Conservation (phyloP, 257 asterid species). For the Solanum medicagineum region DNA sequence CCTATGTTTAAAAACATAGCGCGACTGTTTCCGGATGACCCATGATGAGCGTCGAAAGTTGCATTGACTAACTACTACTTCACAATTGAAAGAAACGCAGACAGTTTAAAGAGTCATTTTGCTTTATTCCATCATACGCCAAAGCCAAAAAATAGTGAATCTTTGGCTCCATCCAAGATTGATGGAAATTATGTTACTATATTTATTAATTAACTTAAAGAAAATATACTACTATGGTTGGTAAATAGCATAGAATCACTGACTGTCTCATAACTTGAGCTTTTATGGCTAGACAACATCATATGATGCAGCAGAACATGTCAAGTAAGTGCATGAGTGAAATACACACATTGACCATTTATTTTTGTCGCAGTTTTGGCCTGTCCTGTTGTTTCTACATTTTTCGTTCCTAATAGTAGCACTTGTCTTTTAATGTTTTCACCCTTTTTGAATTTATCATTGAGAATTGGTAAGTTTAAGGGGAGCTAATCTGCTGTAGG, state of each 20-base stretch:
- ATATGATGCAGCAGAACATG: background rate
- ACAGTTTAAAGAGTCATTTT: too few species aligned
- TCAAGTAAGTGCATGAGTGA: background rate
- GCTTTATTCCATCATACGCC: too few species aligned
- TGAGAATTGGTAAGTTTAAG: background rate
- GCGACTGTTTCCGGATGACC: too few species aligned
- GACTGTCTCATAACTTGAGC: background rate
- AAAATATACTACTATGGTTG: background rate
- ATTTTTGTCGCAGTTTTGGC: background rate
- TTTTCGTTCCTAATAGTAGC: background rate
- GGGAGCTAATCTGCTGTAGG: background rate
- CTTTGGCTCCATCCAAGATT: too few species aligned
- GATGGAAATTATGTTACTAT: background rate
- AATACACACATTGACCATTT: background rate
- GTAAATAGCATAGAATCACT: background rate
- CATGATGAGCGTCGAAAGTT: too few species aligned
- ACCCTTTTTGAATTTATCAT: background rate
- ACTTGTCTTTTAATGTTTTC: background rate
- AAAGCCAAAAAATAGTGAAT: too few species aligned
- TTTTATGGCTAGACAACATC: background rate
- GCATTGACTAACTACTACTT: too few species aligned
- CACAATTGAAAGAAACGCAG: too few species aligned
- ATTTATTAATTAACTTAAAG: background rate
- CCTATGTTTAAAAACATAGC: too few species aligned
- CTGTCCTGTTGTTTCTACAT: background rate